Base-by-base conservation (phyloP, 2,329 filamentous ascomycete genomes). In the Monilinia laxa region DNA sequence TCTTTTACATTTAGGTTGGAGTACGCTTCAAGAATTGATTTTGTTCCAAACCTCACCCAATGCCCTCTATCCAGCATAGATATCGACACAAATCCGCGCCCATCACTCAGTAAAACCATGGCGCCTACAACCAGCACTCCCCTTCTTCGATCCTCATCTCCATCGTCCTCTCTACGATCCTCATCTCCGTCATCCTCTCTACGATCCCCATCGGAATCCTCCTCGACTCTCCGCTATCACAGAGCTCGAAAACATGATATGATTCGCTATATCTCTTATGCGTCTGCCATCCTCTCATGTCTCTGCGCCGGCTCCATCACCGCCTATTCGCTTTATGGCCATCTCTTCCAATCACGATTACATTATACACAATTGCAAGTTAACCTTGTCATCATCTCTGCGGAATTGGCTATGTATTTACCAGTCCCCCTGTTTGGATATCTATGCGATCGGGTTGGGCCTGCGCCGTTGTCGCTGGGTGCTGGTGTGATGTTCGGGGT, bases 241-340 rank as follows among this genome's bases (percentile, higher is more conserved):
- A 47, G 70, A 64, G 62, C 56, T 28, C 66, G 67, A 59, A 66
- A 71, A 35, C 71, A 70, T 59, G 69, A 76, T 51, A 53, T 75
- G 12, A 70, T 67, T 16, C 71, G 75, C 66, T 76, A 76, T 71
- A 66, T 84, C 56, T 82, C 86, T 65, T 87, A 88, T 73, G 70
- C 82, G 38, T 80, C 81, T 28, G 82, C 86, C 38, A 81, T 87
- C 40, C 70, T 86, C 20, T 82, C 82, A 20, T 81, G 85, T 18
- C 84, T 97, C 42, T 95, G 91, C 77, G 94, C 93, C 40, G 95
- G 94, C 69, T 96, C 92, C 74, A 92, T 98, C 75, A 93, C 92
- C 60, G 91, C 93, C 59, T 99, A 95, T 81, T 97, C 93, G 47
- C 87, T 99, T 42, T 99, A 98, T 77, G 95, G 91, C 11, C 93